Evolutionary conservation across 768 basidiomycete species (phyloP).

Genomic region (Hydnomerulius pinastri): DNA sequence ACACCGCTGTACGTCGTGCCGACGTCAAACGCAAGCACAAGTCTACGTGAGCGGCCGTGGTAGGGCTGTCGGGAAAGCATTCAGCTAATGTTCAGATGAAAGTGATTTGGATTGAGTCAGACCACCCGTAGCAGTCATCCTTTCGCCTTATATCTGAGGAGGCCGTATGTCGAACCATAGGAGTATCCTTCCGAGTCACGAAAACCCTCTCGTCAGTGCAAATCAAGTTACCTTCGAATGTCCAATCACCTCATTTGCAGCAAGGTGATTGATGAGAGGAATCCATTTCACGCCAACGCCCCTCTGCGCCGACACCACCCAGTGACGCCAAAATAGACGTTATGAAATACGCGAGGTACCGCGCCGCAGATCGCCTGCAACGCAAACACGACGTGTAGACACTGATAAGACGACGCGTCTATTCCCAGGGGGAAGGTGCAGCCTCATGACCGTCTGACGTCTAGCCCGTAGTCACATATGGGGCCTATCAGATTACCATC

Average conservation of each 20-base stretch:
- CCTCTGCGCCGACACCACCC: slow-evolving; percentile 7
- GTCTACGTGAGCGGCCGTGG: slow-evolving; percentile 36
- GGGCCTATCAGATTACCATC: slow-evolving; percentile 12
- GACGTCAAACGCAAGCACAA: slow-evolving; percentile 48
- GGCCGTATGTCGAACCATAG: background rate
- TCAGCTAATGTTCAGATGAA: no score
- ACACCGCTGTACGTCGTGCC: slow-evolving; percentile 50
- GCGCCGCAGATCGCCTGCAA: slow-evolving; percentile 3
- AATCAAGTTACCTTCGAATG: background rate
- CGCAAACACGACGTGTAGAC: slow-evolving; percentile 27
- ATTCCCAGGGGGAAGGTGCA: slow-evolving; percentile 18
- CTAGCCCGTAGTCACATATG: slow-evolving; percentile 13
- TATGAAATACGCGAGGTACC: slow-evolving; percentile 26
- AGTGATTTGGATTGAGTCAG: background rate
- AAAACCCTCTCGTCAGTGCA: background rate
- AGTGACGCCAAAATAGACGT: slow-evolving; percentile 1
- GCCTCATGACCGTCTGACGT: slow-evolving; percentile 4
- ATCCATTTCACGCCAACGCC: slow-evolving; percentile 4
- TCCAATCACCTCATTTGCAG: slow-evolving; percentile 11
- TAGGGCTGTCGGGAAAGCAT: slow-evolving; percentile 41
- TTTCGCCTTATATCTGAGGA: slow-evolving; percentile 22
- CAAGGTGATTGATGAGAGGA: slow-evolving; percentile 13
- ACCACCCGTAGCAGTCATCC: background rate
- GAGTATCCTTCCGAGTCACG: slow-evolving; percentile 12
- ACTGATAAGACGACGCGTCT: background rate